These are phyloP conservation scores for Pascua guehoae DNA, from an alignment of 1,284 basidiomycete genomes.

Conservation along the genomic window DNA sequence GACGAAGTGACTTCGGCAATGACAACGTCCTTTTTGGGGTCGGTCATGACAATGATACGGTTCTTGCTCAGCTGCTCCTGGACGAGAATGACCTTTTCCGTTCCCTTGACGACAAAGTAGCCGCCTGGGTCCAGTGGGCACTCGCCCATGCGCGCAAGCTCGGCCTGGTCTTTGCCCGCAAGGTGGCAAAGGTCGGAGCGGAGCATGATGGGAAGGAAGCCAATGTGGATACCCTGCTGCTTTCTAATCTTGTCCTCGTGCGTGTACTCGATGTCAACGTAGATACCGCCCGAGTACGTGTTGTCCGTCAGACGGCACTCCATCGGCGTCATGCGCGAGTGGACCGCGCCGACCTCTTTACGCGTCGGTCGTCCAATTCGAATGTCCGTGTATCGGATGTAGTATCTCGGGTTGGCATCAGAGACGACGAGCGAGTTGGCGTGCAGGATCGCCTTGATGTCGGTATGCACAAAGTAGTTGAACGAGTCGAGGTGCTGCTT, in stretches of 20 bases:
- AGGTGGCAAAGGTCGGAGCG: conserved; percentile 91
- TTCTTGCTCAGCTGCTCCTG: conserved; percentile 99
- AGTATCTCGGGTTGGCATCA: conserved; percentile 95
- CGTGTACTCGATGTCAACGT: conserved; percentile 93
- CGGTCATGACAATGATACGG: conserved; percentile 95
- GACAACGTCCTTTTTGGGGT: conserved; percentile 83
- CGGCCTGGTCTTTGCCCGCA: conserved; percentile 68
- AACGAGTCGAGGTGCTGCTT: conserved; percentile 99
- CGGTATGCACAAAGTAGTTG: conserved; percentile 98
- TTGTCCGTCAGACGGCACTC: conserved; percentile 96
- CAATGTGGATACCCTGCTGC: conserved; percentile 80
- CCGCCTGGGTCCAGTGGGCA: conserved; percentile 98
- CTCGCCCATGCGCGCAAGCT: conserved; percentile 88
- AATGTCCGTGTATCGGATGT: conserved; percentile 96
- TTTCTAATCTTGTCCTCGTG: conserved; percentile 86
- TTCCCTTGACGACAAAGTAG: conserved; percentile 98
- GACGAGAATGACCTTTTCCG: conserved; percentile 98
- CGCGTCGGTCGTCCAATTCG: conserved; percentile 86
- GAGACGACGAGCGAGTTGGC: conserved; percentile 92
- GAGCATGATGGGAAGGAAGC: conserved; percentile 94
- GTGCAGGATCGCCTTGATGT: conserved; percentile 93
- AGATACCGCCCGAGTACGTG: conserved; percentile 90
- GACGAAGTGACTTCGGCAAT: conserved; percentile 98
- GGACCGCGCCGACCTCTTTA: conserved; percentile 64
- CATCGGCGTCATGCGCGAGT: conserved; percentile 82